phyloP scores from a whole-genome alignment of 2,329 filamentous ascomycete genomes.

The Sporothrix brunneoviolacea region DNA sequence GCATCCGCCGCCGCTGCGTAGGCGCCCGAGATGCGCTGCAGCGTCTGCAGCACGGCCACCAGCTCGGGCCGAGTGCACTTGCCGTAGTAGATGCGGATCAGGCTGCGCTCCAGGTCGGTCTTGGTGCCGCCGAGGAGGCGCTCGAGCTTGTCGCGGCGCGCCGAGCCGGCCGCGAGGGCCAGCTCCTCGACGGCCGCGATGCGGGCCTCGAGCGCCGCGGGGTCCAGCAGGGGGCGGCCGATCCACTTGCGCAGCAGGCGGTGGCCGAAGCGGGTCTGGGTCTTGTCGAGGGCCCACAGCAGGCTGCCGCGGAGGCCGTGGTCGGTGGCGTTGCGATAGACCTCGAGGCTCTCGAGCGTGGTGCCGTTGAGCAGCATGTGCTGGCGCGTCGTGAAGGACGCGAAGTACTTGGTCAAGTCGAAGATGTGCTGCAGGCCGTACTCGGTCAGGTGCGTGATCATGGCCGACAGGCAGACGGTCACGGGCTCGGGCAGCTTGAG shows the following conservation, averaged over 20 bases:
- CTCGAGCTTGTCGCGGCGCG: constrained; percentile 66
- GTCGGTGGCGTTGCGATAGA: constrained; percentile 93
- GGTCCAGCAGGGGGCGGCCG: constrained; percentile 78
- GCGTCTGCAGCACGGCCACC: constrained; percentile 72
- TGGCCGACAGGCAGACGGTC: constrained; percentile 86
- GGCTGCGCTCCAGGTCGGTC: constrained; percentile 81
- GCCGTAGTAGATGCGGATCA: constrained; percentile 95
- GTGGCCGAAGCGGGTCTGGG: constrained; percentile 81
- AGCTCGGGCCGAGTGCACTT: constrained; percentile 90
- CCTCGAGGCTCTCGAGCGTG: constrained; percentile 85
- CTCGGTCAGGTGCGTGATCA: constrained; percentile 88
- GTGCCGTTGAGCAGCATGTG: constrained; percentile 97
- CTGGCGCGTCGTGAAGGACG: constrained; percentile 86
- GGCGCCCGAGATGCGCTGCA: constrained; percentile 74
- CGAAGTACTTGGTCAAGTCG: constrained; percentile 92
- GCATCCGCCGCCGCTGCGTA: constrained; percentile 46
- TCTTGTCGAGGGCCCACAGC: constrained; percentile 93
- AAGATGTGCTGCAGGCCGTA: constrained; percentile 95
- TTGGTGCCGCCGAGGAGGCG: constrained; percentile 65
- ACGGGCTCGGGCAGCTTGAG: constrained; percentile 78
- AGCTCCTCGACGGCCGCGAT: constrained; percentile 83
- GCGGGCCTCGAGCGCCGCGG: constrained; percentile 65
- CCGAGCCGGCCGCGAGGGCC: constrained; percentile 58
- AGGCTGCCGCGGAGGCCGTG: constrained; percentile 78
- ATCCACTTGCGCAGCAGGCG: constrained; percentile 91